phyloP scores from a whole-genome alignment of 2,329 filamentous ascomycete species.

The Dothideomycetes sp. region DNA sequence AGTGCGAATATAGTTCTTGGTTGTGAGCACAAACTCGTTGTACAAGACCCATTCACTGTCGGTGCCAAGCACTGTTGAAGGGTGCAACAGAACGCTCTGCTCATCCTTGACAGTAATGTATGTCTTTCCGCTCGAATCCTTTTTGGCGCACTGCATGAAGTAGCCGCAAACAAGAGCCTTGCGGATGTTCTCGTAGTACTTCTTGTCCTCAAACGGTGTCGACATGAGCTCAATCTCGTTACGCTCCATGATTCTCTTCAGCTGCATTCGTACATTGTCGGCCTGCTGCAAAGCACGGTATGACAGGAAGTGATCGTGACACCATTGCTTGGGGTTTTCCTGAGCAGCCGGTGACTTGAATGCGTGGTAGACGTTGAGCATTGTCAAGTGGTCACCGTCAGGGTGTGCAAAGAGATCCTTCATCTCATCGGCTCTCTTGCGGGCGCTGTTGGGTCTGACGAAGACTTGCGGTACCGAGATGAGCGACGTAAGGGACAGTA shows the following conservation, averaged over 20 bases:
- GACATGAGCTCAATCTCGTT: constrained; percentile 77
- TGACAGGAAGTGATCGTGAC: constrained; percentile 91
- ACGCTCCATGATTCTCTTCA: constrained; percentile 95
- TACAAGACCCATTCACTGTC: constrained; percentile 97
- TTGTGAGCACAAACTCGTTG: constrained; percentile 96
- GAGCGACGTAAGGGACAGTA: constrained; percentile 86
- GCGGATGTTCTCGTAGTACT: constrained; percentile 96
- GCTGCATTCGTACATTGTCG: constrained; percentile 84
- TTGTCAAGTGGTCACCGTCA: constrained; percentile 89
- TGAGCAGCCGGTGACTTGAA: constrained; percentile 71
- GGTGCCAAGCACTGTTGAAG: constrained; percentile 77
- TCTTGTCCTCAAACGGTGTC: constrained; percentile 86
- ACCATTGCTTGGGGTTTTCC: constrained; percentile 79
- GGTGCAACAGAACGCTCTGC: constrained; percentile 85
- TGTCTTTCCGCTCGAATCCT: constrained; percentile 75
- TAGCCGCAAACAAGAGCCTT: constrained; percentile 87
- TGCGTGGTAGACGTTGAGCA: constrained; percentile 95
- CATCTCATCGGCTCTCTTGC: constrained; percentile 94
- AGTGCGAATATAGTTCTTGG: constrained; percentile 94
- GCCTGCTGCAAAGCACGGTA: constrained; percentile 81
- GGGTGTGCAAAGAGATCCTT: constrained; percentile 86
- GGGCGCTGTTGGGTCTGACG: constrained; percentile 71
- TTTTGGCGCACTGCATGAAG: constrained; percentile 99
- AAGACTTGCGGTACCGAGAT: constrained; percentile 94
- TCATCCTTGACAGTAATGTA: constrained; percentile 97